Evolutionary conservation across 805 yeast species (phyloP), one percentile per base, ranked within the genome.

Genomic region (Wickerhamomyces alni): DNA sequence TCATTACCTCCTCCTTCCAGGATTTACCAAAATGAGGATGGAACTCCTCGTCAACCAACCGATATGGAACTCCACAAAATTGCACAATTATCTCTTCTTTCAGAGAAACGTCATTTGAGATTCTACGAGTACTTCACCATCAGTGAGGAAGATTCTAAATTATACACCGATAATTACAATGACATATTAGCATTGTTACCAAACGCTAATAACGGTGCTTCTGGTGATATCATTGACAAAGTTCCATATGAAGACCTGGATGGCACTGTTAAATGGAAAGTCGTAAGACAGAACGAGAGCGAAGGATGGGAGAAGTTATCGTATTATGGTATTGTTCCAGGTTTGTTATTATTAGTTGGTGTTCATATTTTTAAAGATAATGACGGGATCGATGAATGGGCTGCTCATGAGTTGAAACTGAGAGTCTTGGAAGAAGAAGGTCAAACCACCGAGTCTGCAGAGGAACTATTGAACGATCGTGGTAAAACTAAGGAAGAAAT

Each of bases 231-330:
- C 52, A 72, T 87, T 48, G 95, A 86, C 61, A 86, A 86, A 64
- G 76, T 86, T 43, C 95, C 95, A 33, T 84, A 76, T 59, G 84
- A 80, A 63, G 93, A 83, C 62, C 67, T 77, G 30, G 80, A 86
- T 15, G 95, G 95, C 28, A 82, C 79, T 53, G 74, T 85, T 52
- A 77, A 79, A 54, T 86, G 93, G 94, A 74, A 77, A 52, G 65
- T 85, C 41, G 78, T 87, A 34, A 72, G 93, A 46, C 87, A 78
- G 57, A 75, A 80, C 39, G 78, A 74, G 52, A 79, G 78, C 56
- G 94, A 86, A 65, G 94, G 94, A 36, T 86, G 95, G 95, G 95
- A 87, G 58, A 68, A 69, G 47, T 69, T 84, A 40, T 78, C 80
- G 52, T 85, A 80, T 65, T 81, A 74, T 61, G 66, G 80, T 40